Percentiles rank a stretch among this genome's conserved stretches.
These are phyloP conservation scores for Aureobasidium sp. DNA, from an alignment of 2,329 filamentous ascomycete genomes.

Conservation along the genomic window DNA sequence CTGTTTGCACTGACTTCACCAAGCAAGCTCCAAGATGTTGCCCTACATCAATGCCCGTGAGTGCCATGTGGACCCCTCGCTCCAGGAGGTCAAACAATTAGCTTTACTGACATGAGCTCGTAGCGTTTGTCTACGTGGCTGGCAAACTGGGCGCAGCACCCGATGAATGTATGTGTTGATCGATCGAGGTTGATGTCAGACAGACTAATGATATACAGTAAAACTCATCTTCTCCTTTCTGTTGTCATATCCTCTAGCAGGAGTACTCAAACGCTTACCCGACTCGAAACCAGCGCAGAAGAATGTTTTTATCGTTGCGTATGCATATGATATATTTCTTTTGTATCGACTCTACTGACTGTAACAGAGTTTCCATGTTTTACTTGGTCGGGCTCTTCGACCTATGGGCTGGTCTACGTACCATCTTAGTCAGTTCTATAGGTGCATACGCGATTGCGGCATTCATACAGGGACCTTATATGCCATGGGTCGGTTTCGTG, in stretches of 20 bases:
- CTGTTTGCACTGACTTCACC: background rate
- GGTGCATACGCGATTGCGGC: slow-evolving; percentile 78
- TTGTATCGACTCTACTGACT: slow-evolving; percentile 16
- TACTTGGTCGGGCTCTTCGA: slow-evolving; percentile 92
- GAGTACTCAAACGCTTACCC: slow-evolving; percentile 78
- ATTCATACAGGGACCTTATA: slow-evolving; percentile 78
- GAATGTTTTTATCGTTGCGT: slow-evolving; percentile 80
- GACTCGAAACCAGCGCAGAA: slow-evolving; percentile 77
- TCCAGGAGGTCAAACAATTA: background rate
- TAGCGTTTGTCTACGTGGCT: slow-evolving; percentile 56
- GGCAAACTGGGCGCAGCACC: slow-evolving; percentile 53
- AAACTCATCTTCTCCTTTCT: slow-evolving; percentile 90
- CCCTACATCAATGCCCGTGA: slow-evolving; percentile 57
- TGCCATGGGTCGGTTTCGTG: slow-evolving; percentile 94
- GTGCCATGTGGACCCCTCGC: slow-evolving; percentile 19
- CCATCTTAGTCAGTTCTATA: slow-evolving; percentile 69
- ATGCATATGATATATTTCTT: slow-evolving; percentile 23
- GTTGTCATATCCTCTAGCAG: slow-evolving; percentile 85
- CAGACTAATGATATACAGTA: slow-evolving; percentile 49
- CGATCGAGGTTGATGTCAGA: background rate
- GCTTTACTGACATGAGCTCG: slow-evolving; percentile 17
- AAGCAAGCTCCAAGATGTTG: slow-evolving; percentile 42
- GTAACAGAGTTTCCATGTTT: slow-evolving; percentile 67
- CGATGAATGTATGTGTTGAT: slow-evolving; percentile 51
- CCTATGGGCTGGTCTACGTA: slow-evolving; percentile 76